phyloP scores from a whole-genome alignment of 1,284 basidiomycete species.

The Pterulicium gracile region DNA sequence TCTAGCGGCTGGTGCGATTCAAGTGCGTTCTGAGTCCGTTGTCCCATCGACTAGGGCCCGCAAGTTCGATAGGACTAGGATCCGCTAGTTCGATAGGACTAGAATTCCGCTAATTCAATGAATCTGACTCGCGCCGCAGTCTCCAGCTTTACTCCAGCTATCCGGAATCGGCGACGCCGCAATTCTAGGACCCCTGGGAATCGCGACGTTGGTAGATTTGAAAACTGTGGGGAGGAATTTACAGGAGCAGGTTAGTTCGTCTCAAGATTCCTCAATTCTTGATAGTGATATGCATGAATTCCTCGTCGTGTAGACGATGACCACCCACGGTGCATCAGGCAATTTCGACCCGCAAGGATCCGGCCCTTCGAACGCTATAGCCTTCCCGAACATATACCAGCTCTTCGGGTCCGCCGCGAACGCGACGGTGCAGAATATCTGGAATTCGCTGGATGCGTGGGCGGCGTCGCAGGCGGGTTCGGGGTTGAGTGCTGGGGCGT shows the following conservation, averaged over 20 bases:
- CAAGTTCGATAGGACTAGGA: too few relatives aligned
- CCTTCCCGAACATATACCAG: constrained; percentile 34
- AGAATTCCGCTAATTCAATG: background rate
- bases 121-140: constrained; percentile 14
- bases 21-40: constrained; percentile 10
- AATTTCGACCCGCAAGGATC: constrained; percentile 24
- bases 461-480: constrained; percentile 28
- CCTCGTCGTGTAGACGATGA: constrained; percentile 23
- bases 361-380: constrained; percentile 33
- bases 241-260: constrained; percentile 29
- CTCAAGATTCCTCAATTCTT: background rate
- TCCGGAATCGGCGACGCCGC: constrained; percentile 33
- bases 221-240: constrained; percentile 34
- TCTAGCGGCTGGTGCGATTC: constrained; percentile 24
- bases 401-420: constrained; percentile 27
- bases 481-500: constrained; percentile 25
- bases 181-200: constrained; percentile 27
- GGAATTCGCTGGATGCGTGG: constrained; percentile 23
- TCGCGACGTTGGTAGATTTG: constrained; percentile 24
- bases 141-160: constrained; percentile 30
- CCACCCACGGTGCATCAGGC: constrained; percentile 25
- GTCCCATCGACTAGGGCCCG: too few relatives aligned
- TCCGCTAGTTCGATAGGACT: too few relatives aligned
- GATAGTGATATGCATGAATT: background rate
- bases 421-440: constrained; percentile 22